Base-by-base conservation (phyloP, 352 stramenopile species). In the Stephanocyclus meneghinianus region DNA sequence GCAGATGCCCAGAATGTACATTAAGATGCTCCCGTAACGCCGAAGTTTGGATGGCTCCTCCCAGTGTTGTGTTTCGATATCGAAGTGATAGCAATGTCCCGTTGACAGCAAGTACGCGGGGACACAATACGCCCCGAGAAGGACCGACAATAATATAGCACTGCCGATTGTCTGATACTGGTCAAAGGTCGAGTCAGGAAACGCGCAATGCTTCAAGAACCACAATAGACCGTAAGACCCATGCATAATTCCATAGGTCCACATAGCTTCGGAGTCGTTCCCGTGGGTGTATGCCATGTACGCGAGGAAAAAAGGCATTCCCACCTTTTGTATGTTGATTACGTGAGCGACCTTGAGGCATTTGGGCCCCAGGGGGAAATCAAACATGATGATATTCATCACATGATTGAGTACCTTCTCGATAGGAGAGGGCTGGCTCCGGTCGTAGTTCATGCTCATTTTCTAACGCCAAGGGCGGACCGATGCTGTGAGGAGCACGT, bases 291-390 rank as follows among this genome's bases (percentile, higher is more conserved):
- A 59, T 0, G 50, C 50, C 50, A 59, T 59, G n/a, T 59, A 59
- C 3, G 18, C 16, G 1, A 59, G n/a, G 18, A 59, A 59, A 26
- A 59, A 32, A 32, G 50, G 50, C 50, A 59, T 59, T 59, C 50
- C 50, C n/a, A 59, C 50, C 26, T 59, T 59, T 59, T 59, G 50
- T 26, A 59, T 32, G n/a, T 59, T 59, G 15, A 59, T 59, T 32
- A 59, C 50, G 2, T 59, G 18, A 3, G 50, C 50, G 50, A 59
- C 18, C 18, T 59, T 59, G 15, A 59, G 15, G 26, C 50, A 59
- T 30, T 59, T 59, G 3, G 50, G 50, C 8, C 50, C 50, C 0
- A 37, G n/a, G 50, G 50, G 50, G 50, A 59, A 59, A 30, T 59
- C 50, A 32, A 32, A 59, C 50, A 59, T 59, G 50, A 59, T 32